These are phyloP conservation scores for Vitis labrusca DNA, from an alignment of 164 flowering plant species.

Conservation along the genomic window DNA sequence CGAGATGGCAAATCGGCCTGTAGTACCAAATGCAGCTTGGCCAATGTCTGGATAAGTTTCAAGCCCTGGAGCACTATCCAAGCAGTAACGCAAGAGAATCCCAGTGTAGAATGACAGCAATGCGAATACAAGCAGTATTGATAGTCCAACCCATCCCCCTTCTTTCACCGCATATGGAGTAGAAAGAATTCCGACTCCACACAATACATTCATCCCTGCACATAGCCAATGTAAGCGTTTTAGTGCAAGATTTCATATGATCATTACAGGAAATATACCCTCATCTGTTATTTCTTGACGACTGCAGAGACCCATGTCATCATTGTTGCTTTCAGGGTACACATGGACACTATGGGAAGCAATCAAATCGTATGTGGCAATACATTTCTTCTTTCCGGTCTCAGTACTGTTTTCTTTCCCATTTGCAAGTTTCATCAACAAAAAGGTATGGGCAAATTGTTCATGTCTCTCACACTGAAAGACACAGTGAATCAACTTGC, in stretches of 20 bases:
- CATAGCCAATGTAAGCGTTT: not conserved
- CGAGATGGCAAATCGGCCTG: conserved; percentile 76
- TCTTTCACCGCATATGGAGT: conserved; percentile 86
- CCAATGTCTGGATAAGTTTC: conserved; percentile 99
- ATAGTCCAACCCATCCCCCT: conserved; percentile 91
- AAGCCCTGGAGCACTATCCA: conserved; percentile 90
- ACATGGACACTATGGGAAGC: too few relatives aligned
- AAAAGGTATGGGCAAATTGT: too few relatives aligned
- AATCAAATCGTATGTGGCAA: too few relatives aligned
- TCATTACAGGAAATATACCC: not conserved
- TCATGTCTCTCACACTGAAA: too few relatives aligned
- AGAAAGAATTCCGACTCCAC: conserved; percentile 96
- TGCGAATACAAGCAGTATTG: conserved; percentile 61
- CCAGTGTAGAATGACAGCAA: conserved; percentile 90
- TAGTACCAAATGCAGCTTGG: conserved; percentile 91
- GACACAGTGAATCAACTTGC: too few relatives aligned
- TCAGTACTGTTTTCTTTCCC: too few relatives aligned
- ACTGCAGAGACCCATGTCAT: too few relatives aligned
- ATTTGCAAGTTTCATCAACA: too few relatives aligned
- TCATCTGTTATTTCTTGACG: too few relatives aligned
- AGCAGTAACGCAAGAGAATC: conserved; percentile 75
- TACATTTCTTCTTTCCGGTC: too few relatives aligned
- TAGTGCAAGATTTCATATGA: too few relatives aligned
- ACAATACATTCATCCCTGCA: conserved; percentile 88
- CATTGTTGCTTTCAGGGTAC: too few relatives aligned